Evolutionary conservation across 345 rosid genomes (phyloP).

Genomic region (Excoecaria agallocha): DNA sequence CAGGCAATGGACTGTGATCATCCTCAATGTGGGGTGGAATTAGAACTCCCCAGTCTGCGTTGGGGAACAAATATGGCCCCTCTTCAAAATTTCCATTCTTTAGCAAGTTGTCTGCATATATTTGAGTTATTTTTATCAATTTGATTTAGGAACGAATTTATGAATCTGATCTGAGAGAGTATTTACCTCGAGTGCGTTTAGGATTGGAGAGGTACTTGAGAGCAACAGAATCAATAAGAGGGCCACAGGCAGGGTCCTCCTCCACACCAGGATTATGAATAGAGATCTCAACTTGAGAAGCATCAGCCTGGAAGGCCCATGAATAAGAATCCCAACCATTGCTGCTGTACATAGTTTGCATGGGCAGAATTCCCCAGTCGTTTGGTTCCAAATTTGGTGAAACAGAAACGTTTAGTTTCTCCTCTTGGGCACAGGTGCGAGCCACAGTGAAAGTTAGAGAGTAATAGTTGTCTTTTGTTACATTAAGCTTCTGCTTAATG

Average conservation of each 20-base stretch:
- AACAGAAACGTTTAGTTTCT: constrained; percentile 66
- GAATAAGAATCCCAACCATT: constrained; percentile 83
- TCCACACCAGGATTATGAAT: constrained; percentile 75
- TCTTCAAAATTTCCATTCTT: constrained; percentile 75
- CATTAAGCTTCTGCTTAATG: constrained; percentile 56
- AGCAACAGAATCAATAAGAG: constrained; percentile 65
- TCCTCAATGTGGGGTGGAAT: constrained; percentile 73
- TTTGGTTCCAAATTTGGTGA: constrained; percentile 37
- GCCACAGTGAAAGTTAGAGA: constrained; percentile 72
- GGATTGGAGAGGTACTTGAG: constrained; percentile 52
- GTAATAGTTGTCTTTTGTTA: constrained; percentile 45
- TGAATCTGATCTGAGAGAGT: too few relatives aligned
- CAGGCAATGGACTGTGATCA: constrained; percentile 61
- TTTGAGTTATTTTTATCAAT: too few relatives aligned
- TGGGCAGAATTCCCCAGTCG: constrained; percentile 66
- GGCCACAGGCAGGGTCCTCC: constrained; percentile 83
- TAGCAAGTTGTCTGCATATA: constrained; percentile 49
- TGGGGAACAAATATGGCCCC: constrained; percentile 64
- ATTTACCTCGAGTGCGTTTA: constrained; percentile 38
- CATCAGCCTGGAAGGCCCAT: constrained; percentile 68
- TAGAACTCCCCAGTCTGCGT: constrained; percentile 53
- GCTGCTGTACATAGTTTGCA: constrained; percentile 84
- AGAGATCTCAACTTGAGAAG: constrained; percentile 35
- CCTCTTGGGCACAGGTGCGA: constrained; percentile 82
- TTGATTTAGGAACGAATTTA: too few relatives aligned